Evolutionary conservation across 495 filamentous ascomycete genomes (phyloP).

Genomic region (Aspergillus sclerotiicarbonarius): DNA sequence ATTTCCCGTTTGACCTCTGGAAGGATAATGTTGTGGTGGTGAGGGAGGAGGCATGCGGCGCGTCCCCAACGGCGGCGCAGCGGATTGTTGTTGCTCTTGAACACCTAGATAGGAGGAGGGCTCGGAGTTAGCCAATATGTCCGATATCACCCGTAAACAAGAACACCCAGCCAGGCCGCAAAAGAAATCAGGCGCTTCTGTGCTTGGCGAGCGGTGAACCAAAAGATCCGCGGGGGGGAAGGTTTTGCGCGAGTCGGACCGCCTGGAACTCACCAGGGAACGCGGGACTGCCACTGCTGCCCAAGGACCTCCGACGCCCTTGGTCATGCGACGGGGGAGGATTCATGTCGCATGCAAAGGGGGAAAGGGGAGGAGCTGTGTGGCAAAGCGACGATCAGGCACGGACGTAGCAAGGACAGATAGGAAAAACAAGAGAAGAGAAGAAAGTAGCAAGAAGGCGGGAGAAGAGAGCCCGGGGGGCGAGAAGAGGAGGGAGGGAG

Average conservation of each 20-base stretch:
- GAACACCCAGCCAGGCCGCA: conserved; percentile 5
- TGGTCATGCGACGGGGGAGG: conserved; percentile 31
- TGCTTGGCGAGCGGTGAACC: conserved; percentile 3
- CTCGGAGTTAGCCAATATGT: conserved; percentile 16
- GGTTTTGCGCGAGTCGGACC: conserved; percentile 14
- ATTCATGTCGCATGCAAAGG: conserved; percentile 35
- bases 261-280: conserved; percentile 38
- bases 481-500: background rate
- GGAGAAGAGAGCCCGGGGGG: conserved; percentile 1
- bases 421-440: background rate
- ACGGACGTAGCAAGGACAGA: conserved; percentile 14
- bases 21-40: conserved; percentile 53
- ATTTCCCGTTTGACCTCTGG: conserved; percentile 42
- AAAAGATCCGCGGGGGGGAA: background rate
- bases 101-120: conserved; percentile 20
- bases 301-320: conserved; percentile 35
- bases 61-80: conserved; percentile 47
- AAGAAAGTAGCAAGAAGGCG: background rate
- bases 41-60: conserved; percentile 62
- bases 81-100: conserved; percentile 31
- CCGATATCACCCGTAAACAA: conserved; percentile 1
- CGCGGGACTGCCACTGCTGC: conserved; percentile 36
- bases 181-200: conserved; percentile 2
- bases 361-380: background rate
- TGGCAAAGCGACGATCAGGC: background rate